These are phyloP conservation scores for Mallotus nudiflorus DNA, from an alignment of 345 rosid species.

Conservation along the genomic window DNA sequence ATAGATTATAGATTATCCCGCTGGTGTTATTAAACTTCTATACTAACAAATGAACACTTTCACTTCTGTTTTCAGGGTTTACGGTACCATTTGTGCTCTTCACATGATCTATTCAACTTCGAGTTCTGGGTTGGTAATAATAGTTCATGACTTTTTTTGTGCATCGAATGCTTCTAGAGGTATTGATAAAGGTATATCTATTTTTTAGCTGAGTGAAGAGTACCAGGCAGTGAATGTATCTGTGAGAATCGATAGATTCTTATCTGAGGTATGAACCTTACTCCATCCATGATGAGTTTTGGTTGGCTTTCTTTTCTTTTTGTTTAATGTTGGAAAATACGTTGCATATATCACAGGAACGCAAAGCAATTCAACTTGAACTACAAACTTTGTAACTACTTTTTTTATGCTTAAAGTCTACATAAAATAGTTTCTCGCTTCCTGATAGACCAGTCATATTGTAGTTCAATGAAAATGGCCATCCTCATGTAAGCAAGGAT, in stretches of 20 bases:
- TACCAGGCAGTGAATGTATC: constrained; percentile 34
- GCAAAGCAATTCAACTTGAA: constrained; percentile 4
- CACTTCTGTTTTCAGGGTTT: constrained; percentile 29
- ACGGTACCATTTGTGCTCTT: constrained; percentile 31
- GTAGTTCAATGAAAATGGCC: not conserved
- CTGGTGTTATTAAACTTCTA: not conserved
- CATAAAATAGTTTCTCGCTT: not conserved
- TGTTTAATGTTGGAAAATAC: not conserved
- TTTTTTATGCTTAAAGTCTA: not conserved
- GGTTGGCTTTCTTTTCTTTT: constrained; percentile 3
- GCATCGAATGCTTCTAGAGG: constrained; percentile 21
- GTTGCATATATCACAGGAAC: not conserved
- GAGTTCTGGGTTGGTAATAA: constrained; percentile 40
- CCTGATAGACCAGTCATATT: not conserved
- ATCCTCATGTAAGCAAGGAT: not conserved
- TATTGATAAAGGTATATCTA: constrained; percentile 24
- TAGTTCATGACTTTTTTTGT: constrained; percentile 25
- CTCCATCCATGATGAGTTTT: constrained; percentile 19
- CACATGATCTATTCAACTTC: constrained; percentile 35
- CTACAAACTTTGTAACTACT: not conserved
- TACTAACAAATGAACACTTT: constrained; percentile 18
- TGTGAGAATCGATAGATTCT: constrained; percentile 29
- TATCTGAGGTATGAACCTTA: constrained; percentile 31
- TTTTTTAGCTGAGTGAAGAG: constrained; percentile 27
- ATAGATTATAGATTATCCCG: not conserved